These are phyloP conservation scores for Sonneratia caseolaris DNA, from an alignment of 345 rosid species.

Conservation along the genomic window DNA sequence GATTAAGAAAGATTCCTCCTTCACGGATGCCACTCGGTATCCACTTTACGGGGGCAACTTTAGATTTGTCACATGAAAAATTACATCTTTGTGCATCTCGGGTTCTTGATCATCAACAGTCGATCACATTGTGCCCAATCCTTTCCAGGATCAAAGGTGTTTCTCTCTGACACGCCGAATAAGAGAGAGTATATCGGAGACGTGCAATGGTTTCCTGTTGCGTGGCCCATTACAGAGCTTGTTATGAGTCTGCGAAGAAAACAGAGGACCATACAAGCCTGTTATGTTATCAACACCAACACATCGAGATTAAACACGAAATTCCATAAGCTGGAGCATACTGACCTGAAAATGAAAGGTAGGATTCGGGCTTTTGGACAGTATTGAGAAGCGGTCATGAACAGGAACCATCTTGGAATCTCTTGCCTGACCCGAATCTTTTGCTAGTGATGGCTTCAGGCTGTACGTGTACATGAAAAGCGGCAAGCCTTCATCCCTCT, in stretches of 20 bases:
- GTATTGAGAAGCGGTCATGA: conserved; percentile 22
- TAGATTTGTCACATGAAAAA: background rate
- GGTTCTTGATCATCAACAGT: background rate
- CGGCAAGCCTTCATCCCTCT: conserved; percentile 22
- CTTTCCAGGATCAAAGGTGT: background rate
- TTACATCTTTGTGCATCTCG: background rate
- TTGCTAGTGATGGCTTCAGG: conserved; percentile 11
- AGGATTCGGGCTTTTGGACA: conserved; percentile 24
- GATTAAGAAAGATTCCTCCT: no score
- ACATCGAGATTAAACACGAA: background rate
- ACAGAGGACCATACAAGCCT: background rate
- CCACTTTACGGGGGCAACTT: no score
- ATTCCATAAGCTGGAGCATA: background rate
- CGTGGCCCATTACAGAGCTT: background rate
- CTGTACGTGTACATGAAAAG: conserved; percentile 23
- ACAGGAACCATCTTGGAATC: conserved; percentile 20
- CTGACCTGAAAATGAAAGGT: conserved; percentile 47
- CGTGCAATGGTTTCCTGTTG: conserved; percentile 9
- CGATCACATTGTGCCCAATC: background rate
- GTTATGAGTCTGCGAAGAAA: background rate
- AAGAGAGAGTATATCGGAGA: conserved; percentile 16
- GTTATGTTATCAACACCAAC: background rate
- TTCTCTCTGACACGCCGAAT: conserved; percentile 23
- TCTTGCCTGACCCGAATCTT: background rate
- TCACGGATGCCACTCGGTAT: no score